These are phyloP conservation scores for Flaveria ramosissima DNA, from an alignment of 129 eudicot genomes.

Conservation along the genomic window DNA sequence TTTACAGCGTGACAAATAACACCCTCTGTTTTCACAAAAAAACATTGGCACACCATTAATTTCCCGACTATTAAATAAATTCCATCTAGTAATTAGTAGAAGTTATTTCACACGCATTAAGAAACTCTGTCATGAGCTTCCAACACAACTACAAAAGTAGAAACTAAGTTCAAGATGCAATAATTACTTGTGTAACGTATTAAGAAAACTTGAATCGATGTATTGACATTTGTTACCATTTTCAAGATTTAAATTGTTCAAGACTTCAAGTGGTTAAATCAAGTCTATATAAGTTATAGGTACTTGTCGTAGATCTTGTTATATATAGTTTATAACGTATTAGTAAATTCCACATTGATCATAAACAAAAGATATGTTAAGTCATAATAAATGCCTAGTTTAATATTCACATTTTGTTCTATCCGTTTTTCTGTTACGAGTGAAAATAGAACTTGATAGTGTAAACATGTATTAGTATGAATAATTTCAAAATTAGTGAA, in stretches of 20 bases:
- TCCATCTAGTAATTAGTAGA: not conserved
- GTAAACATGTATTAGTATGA: too few species aligned
- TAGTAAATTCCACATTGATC: not conserved
- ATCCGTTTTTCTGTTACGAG: not conserved
- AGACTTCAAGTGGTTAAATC: not conserved
- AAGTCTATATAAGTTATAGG: not conserved
- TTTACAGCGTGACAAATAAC: conserved; percentile 8
- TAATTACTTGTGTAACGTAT: not conserved
- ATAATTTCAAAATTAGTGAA: not conserved
- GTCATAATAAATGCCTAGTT: not conserved
- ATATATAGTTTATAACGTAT: not conserved
- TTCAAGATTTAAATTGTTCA: not conserved
- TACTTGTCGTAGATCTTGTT: not conserved
- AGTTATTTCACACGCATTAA: not conserved
- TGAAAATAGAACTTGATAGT: not conserved
- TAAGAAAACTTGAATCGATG: too few species aligned
- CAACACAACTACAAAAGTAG: conserved; percentile 1
- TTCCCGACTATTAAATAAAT: not conserved
- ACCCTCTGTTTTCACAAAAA: conserved; percentile 7
- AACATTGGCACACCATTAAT: not conserved
- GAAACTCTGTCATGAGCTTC: not conserved
- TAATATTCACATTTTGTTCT: not conserved
- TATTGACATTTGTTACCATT: too few species aligned
- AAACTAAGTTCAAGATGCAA: not conserved
- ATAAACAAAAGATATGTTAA: not conserved